Base-by-base conservation (phyloP, 176 grass and related monocot genomes). In the Paspalum notatum region DNA sequence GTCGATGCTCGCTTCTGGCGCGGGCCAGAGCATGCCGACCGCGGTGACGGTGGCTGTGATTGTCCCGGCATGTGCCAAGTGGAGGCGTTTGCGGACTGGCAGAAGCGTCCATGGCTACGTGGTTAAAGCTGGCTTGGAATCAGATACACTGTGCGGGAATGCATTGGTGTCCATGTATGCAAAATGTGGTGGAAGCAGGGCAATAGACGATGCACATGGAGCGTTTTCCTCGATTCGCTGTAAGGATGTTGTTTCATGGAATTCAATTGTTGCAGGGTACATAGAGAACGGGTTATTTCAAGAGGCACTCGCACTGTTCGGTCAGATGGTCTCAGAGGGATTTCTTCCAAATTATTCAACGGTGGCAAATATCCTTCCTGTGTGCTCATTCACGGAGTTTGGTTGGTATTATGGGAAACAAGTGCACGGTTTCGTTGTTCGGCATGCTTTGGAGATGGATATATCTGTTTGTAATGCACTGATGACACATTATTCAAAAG, bases 191-290 rank as follows among this genome's bases (percentile, higher is more conserved):
- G 77, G 66, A 44, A 45, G 61, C 18, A 58, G 17, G 27, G 51
- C 61, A 41, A 41, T 86, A 11, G 65, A 69, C 61, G 92, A 94
- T 71, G 92, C 77, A 16, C 59, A 53, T 3, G 68, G 1, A 49
- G 67, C 77, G 12, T 94, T 91, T 65, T 84, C 66, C 14, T 79
- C 79, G 3, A 84, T 91, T 71, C 2, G n/a, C 10, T 66, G 74
- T 24, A 94, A 89, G 67, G 92, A 94, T 71, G 80, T 86, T 60
- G 67, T 94, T 48, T 94, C 92, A 32, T 94, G 86, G 92, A 94
- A 94, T 74, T 94, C 88, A 7, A 64, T 94, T 39, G 75, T 94
- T 5, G 65, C 79, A 15, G 88, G 91, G 7, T 81, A 26, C 67
- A 86, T 81, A 1, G 83, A 94, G 40, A 86, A 81, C 44, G 55